phyloP scores from a whole-genome alignment of 2,329 filamentous ascomycete species.

The Trichoderma guizhouense region DNA sequence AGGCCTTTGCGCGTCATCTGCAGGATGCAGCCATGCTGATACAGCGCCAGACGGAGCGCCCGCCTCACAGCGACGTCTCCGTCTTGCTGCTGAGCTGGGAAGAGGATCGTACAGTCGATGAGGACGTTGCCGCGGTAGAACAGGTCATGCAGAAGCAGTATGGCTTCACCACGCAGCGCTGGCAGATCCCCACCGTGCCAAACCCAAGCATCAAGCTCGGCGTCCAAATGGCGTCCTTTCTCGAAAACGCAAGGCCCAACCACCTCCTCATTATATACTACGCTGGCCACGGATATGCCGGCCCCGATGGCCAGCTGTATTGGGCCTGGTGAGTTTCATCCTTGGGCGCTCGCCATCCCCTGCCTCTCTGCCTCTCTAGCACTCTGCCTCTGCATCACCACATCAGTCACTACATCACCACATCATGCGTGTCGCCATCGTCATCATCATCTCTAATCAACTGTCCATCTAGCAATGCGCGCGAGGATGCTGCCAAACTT shows the following conservation, averaged over 20 bases:
- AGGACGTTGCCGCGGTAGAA: conserved; percentile 54
- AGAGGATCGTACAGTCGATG: conserved; percentile 52
- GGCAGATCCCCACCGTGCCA: conserved; percentile 57
- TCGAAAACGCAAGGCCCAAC: conserved; percentile 55
- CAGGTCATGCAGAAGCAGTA: conserved; percentile 58
- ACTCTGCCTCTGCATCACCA: conserved; percentile 18
- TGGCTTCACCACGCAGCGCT: conserved; percentile 58
- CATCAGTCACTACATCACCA: conserved; percentile 33
- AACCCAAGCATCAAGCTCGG: conserved; percentile 61
- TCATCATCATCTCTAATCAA: background rate
- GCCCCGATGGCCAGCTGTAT: conserved; percentile 59
- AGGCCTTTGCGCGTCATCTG: conserved; percentile 63
- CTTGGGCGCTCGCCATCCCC: background rate
- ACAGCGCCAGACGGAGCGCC: conserved; percentile 58
- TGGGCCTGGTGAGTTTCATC: conserved; percentile 59
- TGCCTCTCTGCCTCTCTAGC: conserved; percentile 17
- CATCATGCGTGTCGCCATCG: conserved; percentile 28
- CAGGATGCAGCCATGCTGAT: conserved; percentile 68
- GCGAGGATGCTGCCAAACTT: conserved; percentile 57
- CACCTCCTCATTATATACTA: conserved; percentile 65
- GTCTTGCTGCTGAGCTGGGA: conserved; percentile 62
- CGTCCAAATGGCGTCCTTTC: conserved; percentile 57
- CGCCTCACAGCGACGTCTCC: conserved; percentile 56
- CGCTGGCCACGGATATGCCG: conserved; percentile 57
- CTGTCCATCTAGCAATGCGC: conserved; percentile 45